Conservation (phyloP, 2,329 filamentous ascomycete genomes). For the Sarocladium brachiariae region DNA sequence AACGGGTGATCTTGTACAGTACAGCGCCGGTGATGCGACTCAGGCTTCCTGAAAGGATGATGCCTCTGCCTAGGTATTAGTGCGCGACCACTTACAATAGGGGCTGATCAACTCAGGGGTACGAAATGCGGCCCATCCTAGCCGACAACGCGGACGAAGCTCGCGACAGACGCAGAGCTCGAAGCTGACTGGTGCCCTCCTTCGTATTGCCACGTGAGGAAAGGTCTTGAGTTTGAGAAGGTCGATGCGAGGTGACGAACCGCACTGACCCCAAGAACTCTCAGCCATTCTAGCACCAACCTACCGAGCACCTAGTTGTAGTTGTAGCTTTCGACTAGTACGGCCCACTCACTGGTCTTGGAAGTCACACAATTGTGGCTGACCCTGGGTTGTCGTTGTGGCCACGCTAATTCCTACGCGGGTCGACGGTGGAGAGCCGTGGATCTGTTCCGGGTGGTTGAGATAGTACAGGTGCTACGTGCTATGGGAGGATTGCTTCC, state of each 20-base stretch:
- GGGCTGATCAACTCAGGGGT: slow-evolving; percentile 4
- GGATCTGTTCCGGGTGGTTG: neutral
- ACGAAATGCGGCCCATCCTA: neutral
- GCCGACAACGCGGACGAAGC: neutral
- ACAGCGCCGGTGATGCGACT: no score
- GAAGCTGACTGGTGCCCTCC: neutral
- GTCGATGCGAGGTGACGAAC: neutral
- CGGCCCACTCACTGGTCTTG: neutral
- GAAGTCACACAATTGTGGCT: neutral
- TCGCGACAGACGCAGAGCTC: neutral
- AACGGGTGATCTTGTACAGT: no score
- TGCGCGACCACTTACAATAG: neutral
- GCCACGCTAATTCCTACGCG: slow-evolving; percentile 1
- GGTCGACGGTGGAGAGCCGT: neutral
- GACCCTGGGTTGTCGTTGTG: neutral
- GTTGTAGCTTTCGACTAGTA: neutral
- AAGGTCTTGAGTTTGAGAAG: neutral
- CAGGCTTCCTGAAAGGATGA: no score
- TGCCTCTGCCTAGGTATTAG: no score
- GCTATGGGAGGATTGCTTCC: neutral
- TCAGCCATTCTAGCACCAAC: neutral
- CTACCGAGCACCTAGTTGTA: no score
- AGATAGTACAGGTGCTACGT: no score
- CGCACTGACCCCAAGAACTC: neutral
- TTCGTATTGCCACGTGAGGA: neutral